phyloP scores from a whole-genome alignment of 257 asterid genomes.

The Avicennia marina region DNA sequence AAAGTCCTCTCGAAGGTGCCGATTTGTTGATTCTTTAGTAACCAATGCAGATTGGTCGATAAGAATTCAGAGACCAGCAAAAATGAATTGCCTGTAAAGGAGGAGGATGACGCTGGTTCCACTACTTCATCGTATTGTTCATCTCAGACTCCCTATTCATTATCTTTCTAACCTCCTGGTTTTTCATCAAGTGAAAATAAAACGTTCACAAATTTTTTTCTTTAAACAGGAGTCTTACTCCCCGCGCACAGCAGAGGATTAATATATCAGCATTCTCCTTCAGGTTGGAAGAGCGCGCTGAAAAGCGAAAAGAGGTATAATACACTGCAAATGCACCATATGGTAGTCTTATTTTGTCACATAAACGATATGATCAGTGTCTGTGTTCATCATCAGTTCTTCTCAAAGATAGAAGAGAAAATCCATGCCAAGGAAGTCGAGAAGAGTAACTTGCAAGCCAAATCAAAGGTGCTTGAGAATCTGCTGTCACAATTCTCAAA shows the following conservation, averaged over 20 bases:
- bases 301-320: slow-evolving; percentile 80
- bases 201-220: slow-evolving; percentile 12
- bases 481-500: not conserved
- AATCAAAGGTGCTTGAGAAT: slow-evolving; percentile 62
- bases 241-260: slow-evolving; percentile 41
- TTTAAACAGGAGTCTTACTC: slow-evolving; percentile 41
- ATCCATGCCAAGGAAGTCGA: slow-evolving; percentile 72
- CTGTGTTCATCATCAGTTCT: slow-evolving; percentile 45
- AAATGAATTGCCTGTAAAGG: slow-evolving; percentile 27
- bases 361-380: not conserved
- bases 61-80: slow-evolving; percentile 33
- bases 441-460: slow-evolving; percentile 55
- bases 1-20: not conserved
- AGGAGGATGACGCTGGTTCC: slow-evolving; percentile 72
- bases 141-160: not conserved
- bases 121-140: slow-evolving; percentile 62
- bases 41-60: slow-evolving; percentile 37
- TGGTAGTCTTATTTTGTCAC: not conserved
- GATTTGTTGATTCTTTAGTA: slow-evolving; percentile 5
- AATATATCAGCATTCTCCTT: slow-evolving; percentile 52
- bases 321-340: not conserved
- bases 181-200: not conserved
- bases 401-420: slow-evolving; percentile 82
- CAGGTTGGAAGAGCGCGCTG: slow-evolving; percentile 79
- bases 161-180: not conserved